Evolutionary conservation across 2,329 filamentous ascomycete species (phyloP), one percentile per base, ranked within the genome.

Genomic region (Chaetomiaceae sp.): DNA sequence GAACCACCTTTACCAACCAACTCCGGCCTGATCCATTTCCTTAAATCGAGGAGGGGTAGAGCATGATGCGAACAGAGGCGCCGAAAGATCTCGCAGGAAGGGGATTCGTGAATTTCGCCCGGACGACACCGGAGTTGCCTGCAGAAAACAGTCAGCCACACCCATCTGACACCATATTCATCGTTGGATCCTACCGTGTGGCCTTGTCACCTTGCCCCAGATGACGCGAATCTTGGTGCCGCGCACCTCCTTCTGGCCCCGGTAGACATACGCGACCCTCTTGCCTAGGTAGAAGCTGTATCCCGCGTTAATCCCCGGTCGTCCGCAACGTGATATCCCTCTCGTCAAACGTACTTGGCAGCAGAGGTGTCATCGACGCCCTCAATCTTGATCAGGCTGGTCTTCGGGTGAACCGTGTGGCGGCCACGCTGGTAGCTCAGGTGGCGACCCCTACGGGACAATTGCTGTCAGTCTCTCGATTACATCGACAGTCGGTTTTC

Each of bases 161-260:
- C 16, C 29, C 33, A 34, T 42, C 37, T 33, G 13, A 2, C 25
- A 27, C 40, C 10, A 16, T 9, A 27, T 27, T 20, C 18, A 25
- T 10, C 23, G 30, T 52, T 40, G 21, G 30, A 50, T 44, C 77
- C 68, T 88, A 92, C 89, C 92, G 79, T 97, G 92, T 74, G 90
- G 86, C 72, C 90, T 82, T 73, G 90, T 95, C 74, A 97, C 87
- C 83, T 96, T 96, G 81, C 92, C 92, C 90, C 91, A 97, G 81
- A 97, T 96, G 68, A 97, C 87, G 72, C 92, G 86, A 79, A 97
- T 95, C 87, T 97, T 97, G 75, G 90, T 92, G 74, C 94, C 94
- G 70, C 92, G 89, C 72, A 96, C 83, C 82, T 96, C 90, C 79
- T 86, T 91, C 78, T 89, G 86, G 68, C 86, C 92, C 73, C 91